phyloP scores from a whole-genome alignment of 2,329 filamentous ascomycete species.

The Ploettnerulaceae sp. region DNA sequence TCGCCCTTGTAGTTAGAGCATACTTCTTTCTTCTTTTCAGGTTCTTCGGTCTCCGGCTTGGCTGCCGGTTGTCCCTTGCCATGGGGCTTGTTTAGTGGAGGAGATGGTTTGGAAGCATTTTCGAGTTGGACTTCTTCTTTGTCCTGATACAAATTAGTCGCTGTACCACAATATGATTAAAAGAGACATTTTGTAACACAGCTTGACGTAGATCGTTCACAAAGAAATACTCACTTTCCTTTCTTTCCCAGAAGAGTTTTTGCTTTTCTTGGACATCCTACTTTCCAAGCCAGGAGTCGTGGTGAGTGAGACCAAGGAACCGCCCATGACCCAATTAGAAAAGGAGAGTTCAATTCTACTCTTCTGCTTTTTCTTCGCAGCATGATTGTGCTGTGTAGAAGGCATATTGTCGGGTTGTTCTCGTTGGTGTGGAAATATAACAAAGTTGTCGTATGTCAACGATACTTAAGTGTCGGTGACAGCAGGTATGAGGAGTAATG shows the following conservation, averaged over 20 bases:
- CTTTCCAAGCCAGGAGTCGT: constrained; percentile 3
- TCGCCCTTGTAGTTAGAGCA: not conserved
- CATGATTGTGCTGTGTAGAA: constrained; percentile 1
- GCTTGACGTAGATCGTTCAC: not conserved
- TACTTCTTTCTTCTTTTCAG: not conserved
- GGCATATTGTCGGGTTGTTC: constrained; percentile 1
- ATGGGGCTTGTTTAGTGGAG: not conserved
- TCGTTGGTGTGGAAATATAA: too few species aligned
- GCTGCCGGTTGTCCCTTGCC: not conserved
- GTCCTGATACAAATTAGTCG: not conserved
- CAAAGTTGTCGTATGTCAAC: too few species aligned
- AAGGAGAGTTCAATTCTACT: constrained; percentile 27
- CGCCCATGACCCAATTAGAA: constrained; percentile 30
- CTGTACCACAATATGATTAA: not conserved
- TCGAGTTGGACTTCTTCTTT: not conserved
- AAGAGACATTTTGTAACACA: not conserved
- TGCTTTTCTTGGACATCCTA: not conserved
- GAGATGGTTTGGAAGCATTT: not conserved
- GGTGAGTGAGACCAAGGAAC: constrained; percentile 21
- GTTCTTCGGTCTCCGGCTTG: not conserved
- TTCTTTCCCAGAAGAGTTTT: not conserved
- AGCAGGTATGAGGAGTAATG: too few species aligned
- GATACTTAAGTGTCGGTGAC: too few species aligned
- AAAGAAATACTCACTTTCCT: too few species aligned
- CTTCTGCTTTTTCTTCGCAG: constrained; percentile 14